Evolutionary conservation across 495 filamentous ascomycete species (phyloP), one percentile per base, ranked within the genome.

Genomic region (Aspergillus indologenus): DNA sequence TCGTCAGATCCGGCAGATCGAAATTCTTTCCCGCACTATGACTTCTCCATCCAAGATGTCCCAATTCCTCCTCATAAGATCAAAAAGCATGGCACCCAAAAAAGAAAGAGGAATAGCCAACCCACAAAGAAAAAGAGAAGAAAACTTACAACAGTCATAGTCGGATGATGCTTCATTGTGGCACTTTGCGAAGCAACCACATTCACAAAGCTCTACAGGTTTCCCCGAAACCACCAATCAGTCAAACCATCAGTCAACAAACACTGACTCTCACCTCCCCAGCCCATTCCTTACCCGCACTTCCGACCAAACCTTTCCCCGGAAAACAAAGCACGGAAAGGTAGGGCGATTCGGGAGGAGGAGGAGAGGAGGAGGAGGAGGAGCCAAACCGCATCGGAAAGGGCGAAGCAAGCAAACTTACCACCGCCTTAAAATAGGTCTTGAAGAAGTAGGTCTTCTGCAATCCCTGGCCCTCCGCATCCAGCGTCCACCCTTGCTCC

Each of bases 361-460:
- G n/a, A n/a, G n/a, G n/a, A n/a, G n/a, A n/a, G n/a, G n/a, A n/a
- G n/a, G n/a, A n/a, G n/a, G n/a, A n/a, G n/a, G n/a, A n/a, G n/a
- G n/a, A n/a, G n/a, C n/a, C n/a, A n/a, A n/a, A n/a, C n/a, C n/a
- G n/a, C n/a, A n/a, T n/a, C n/a, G n/a, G n/a, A n/a, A n/a, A n/a
- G n/a, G n/a, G n/a, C n/a, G n/a, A n/a, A n/a, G n/a, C n/a, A n/a
- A n/a, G n/a, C n/a, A 29, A 11, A 67, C 74, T 45, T 51, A 79
- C 76, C 54, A 77, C 67, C 0, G 73, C 73, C 63, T 77, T 79
- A 51, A 77, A 77, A 56, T 79, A 79, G 9, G 69, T 70, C 49
- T 70, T 70, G 53, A 79, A 79, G 67, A 74, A 70, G 60, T 71
- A 79, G 18, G 75, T 78, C 61, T 78, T 79, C n/a, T 64, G 68